Evolutionary conservation across 2,329 filamentous ascomycete genomes (phyloP), one percentile per base, ranked within the genome.

Genomic region (Neurospora sp.): DNA sequence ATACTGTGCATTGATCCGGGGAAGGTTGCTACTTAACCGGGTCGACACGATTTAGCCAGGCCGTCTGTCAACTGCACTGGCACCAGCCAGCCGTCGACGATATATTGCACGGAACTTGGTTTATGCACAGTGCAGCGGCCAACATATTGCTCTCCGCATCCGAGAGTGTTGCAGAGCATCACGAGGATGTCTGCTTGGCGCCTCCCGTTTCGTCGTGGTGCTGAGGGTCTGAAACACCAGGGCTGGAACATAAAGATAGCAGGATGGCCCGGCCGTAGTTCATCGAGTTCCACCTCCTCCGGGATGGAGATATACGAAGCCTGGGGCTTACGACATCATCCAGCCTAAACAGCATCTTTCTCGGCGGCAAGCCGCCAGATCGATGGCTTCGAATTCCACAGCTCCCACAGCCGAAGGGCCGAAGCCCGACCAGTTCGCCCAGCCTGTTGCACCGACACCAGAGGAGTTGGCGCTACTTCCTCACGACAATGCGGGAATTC

Each of bases 401-500:
- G 8, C 17, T n/a, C 6, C 17, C 43, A 52, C 42, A 23, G 9
- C 10, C 11, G 43, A 52, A 52, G 43, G 43, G 10, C 43, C 43
- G 19, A 68, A 67, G 13, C 73, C 72, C 10, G 71, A 74, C 15
- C 72, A 74, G 70, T 74, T 70, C 36, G 70, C 70, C 23, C 46
- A 58, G 36, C 73, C 73, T 0, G 10, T 68, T 17, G 33, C 43
- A 23, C 28, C 23, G 7, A 70, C 70, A 13, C 43, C 68, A 19
- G 71, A 73, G 10, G 38, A 73, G 42, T 58, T 71, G 2, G 72
- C 70, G 10, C 15, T 39, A 2, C 70, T 75, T 2, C 73, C 73
- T 17, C 74, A 75, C 67, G 70, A 73, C 67, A 69, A 75, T 70
- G 70, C 69, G 38, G 73, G 68, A 11, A 68, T 72, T 2, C 71